Conservation (phyloP, 306 rosid species). For the apple (Malus domestica) region ASM211411v1 NC_041798.1:39388501-39389000, state of each 20-base stretch:
- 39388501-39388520: neutral
- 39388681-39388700: neutral
- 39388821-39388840: no score
- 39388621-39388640: slow-evolving; percentile 38
- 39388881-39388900: no score
- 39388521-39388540: slow-evolving; percentile 46
- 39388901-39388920: no score
- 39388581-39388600: slow-evolving; percentile 46
- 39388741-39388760: no score
- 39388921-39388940: neutral
- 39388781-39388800: no score
- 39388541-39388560: slow-evolving; percentile 16
- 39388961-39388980: neutral
- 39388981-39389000: no score
- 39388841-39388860: no score
- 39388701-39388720: neutral
- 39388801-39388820: no score
- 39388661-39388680: slow-evolving; percentile 65
- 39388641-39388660: slow-evolving; percentile 43
- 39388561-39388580: slow-evolving; percentile 23
- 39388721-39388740: no score
- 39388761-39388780: neutral
- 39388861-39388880: no score
- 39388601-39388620: slow-evolving; percentile 41
- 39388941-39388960: neutral